A percentile compares a stretch with the other conserved stretches of the same genome.
Evolutionary conservation across 2,329 filamentous ascomycete genomes (phyloP).

Genomic region (Boeremia lycopersici): DNA sequence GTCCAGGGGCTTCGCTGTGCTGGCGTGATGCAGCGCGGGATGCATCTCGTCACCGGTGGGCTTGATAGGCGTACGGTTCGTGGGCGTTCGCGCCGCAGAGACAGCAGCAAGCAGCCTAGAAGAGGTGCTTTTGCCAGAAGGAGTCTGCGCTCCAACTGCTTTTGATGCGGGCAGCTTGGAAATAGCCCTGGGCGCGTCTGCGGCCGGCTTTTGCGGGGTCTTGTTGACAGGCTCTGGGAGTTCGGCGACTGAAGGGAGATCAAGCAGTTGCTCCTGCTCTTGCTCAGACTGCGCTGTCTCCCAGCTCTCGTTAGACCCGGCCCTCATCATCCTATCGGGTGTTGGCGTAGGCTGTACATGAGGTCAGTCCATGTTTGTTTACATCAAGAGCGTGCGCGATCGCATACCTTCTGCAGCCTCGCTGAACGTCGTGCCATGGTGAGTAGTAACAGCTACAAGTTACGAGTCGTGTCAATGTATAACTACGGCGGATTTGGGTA

Average conservation of each 20-base stretch:
- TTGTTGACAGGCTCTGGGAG: conserved; percentile 29
- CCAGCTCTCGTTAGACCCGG: conserved; percentile 34
- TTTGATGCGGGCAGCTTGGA: conserved; percentile 32
- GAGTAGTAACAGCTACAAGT: conserved; percentile 15
- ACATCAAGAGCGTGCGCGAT: conserved; percentile 20
- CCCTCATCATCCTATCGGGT: conserved; percentile 15
- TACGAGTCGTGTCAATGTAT: conserved; percentile 13
- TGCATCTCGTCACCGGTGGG: conserved; percentile 86
- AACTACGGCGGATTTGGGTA: conserved; percentile 26
- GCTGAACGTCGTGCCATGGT: conserved; percentile 47
- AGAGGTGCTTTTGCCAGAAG: conserved; percentile 52
- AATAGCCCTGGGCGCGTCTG: conserved; percentile 17
- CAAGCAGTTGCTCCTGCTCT: conserved; percentile 19
- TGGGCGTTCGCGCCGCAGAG: conserved; percentile 56
- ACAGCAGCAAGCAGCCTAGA: conserved; percentile 27
- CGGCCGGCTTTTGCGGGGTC: conserved; percentile 32
- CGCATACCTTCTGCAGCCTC: conserved; percentile 44
- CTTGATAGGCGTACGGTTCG: conserved; percentile 68
- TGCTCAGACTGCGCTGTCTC: conserved; percentile 33
- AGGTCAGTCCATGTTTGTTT: conserved; percentile 35
- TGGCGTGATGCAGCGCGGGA: conserved; percentile 78
- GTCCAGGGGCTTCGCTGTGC: conserved; percentile 75
- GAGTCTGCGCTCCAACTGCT: conserved; percentile 48
- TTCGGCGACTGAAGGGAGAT: conserved; percentile 30
- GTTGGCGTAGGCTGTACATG: conserved; percentile 36